Evolutionary conservation across 139 green algal genomes (phyloP), one percentile per base, ranked within the genome.

Genomic region (Diplosphaera chodatii): DNA sequence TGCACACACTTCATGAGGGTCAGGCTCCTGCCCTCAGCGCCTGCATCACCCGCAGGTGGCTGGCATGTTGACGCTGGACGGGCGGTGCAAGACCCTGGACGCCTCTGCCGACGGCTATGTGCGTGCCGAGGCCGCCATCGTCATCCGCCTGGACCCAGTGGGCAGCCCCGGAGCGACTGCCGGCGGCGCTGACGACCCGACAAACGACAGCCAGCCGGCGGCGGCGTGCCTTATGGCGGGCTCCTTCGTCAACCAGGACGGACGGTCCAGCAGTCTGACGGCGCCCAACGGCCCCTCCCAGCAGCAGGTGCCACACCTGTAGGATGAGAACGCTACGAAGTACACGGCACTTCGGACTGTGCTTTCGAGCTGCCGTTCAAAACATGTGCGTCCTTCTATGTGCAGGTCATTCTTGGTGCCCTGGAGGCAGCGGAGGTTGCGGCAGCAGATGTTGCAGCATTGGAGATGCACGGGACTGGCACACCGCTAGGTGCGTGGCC

Each of bases 241-340:
- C 4, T 76, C 77, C 29, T 78, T 80, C 4, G 84, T 95, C 23
- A 92, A 92, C 70, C 90, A 96, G 76, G 91, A 95, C 71, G 91
- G 91, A 10, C 79, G 86, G 34, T 91, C 85, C 68, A 92, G 83
- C 77, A 79, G 75, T 63, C 79, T 96, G 21, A 96, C 90, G 4
- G 91, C 90, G 2, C 91, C 91, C 64, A 92, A 91, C 73, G 91
- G 91, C 5, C 90, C 89, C 4, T 84, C 87, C 5, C 91, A 96
- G 82, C 87, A 92, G 74, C 76, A 20, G 37, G 37, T 48, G 37
- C 37, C n/a, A n/a, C n/a, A n/a, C n/a, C n/a, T n/a, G n/a, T n/a
- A n/a, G n/a, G n/a, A n/a, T n/a, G n/a, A n/a, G n/a, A n/a, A n/a
- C n/a, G n/a, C n/a, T n/a, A n/a, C n/a, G n/a, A n/a, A n/a, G n/a